Evolutionary conservation across 2,329 filamentous ascomycete species (phyloP), one percentile per base, ranked within the genome.

Genomic region (Penicillium sp.): DNA sequence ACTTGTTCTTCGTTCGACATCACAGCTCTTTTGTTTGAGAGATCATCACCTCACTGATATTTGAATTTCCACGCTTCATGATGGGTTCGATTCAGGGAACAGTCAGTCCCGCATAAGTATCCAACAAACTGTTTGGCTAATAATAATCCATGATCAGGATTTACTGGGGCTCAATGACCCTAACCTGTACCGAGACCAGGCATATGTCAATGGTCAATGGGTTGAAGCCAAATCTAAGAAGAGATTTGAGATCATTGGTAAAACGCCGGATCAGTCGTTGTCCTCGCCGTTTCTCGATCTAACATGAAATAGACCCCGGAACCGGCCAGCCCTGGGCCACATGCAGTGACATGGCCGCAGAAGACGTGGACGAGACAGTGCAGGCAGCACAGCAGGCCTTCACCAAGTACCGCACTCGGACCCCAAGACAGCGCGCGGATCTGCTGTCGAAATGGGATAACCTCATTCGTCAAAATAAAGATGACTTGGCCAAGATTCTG

Each of bases 401-500:
- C n/a, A n/a, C n/a, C n/a, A n/a, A n/a, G n/a, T n/a, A n/a, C n/a
- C n/a, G n/a, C n/a, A n/a, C n/a, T n/a, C n/a, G n/a, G n/a, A n/a
- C n/a, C n/a, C n/a, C 21, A 11, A 7, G 11, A 23, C 21, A 7
- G 21, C 7, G 21, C 7, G 7, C 21, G 21, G 7, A 23, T 23
- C 21, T 23, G 7, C 7, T 11, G 21, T 23, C 21, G 21, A n/a
- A n/a, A 11, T 23, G 21, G 21, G 7, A 23, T 23, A 11, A 23
- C 7, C 21, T 23, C 7, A 11, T 23, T 7, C 7, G 7, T 7
- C 7, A 23, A 11, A 23, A 23, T 11, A 7, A 23, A 23, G 7
- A 11, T 7, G 21, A 23, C 21, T 23, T 36, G 15, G 37, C 51
- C 67, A 73, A 67, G 42, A 68, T 81, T 33, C 71, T 81, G 44